phyloP scores from a whole-genome alignment of 1,284 basidiomycete species.

The Rhodofomes roseus region DNA sequence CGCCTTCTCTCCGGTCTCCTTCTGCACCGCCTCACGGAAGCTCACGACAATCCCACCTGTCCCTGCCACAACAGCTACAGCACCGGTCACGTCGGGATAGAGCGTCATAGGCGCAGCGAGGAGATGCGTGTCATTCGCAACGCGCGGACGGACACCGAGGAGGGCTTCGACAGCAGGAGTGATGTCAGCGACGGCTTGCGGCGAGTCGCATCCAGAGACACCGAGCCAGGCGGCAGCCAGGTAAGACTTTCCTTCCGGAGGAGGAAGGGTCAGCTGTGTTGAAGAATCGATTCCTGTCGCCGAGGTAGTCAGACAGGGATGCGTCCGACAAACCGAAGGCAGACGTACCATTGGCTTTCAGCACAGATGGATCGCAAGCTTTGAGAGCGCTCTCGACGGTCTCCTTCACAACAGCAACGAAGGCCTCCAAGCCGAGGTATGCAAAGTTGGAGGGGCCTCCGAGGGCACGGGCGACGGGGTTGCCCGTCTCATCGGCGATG shows the following conservation, averaged over 20 bases:
- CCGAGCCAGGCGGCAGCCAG: constrained; percentile 76
- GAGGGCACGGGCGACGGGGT: constrained; percentile 55
- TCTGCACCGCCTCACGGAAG: constrained; percentile 38
- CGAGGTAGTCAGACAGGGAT: constrained; percentile 18
- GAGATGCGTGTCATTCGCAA: constrained; percentile 74
- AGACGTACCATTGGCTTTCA: constrained; percentile 12
- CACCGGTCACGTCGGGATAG: constrained; percentile 52
- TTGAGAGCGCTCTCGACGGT: constrained; percentile 55
- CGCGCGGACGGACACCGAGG: constrained; percentile 51
- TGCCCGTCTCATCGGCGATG: constrained; percentile 52
- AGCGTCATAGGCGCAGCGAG: constrained; percentile 67
- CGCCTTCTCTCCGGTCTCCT: constrained; percentile 21
- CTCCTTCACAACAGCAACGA: constrained; percentile 42
- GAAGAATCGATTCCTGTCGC: neutral
- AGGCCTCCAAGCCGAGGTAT: constrained; percentile 51
- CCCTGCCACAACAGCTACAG: constrained; percentile 65
- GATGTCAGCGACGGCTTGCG: constrained; percentile 51
- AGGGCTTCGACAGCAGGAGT: constrained; percentile 49
- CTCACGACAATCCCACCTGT: constrained; percentile 70
- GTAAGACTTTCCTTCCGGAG: constrained; percentile 35
- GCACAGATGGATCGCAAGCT: constrained; percentile 24
- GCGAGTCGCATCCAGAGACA: constrained; percentile 72
- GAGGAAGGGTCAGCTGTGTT: constrained; percentile 25
- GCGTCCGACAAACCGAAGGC: constrained; percentile 21
- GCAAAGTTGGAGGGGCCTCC: constrained; percentile 69